Evolutionary conservation across 2,329 filamentous ascomycete species (phyloP).

Genomic region (Colletotrichum graminicola): DNA sequence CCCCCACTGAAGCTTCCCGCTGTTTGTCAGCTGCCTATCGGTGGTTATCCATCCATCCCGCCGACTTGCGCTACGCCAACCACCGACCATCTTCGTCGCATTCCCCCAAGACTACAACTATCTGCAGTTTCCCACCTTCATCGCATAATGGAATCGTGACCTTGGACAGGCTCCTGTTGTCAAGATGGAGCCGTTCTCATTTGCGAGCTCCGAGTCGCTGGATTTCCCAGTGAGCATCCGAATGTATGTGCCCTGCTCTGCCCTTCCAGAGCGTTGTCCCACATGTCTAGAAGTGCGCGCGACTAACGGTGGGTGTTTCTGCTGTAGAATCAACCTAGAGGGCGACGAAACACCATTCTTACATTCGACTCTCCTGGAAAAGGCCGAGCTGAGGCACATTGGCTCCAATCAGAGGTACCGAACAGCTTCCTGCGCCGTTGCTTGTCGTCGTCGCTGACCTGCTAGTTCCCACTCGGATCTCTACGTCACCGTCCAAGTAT

Average conservation of each 20-base stretch:
- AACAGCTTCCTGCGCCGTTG: slow-evolving; percentile 1
- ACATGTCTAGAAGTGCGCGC: background rate
- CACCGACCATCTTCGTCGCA: slow-evolving; percentile 15
- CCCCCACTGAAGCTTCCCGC: slow-evolving; percentile 27
- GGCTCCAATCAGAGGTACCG: slow-evolving; percentile 83
- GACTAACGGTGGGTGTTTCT: slow-evolving; percentile 6
- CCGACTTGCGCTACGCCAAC: slow-evolving; percentile 9
- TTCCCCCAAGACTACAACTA: background rate
- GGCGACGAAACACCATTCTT: slow-evolving; percentile 58
- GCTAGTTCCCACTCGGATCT: slow-evolving; percentile 84
- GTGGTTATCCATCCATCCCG: background rate
- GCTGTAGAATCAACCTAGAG: slow-evolving; percentile 60
- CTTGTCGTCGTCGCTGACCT: slow-evolving; percentile 46
- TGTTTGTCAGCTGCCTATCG: slow-evolving; percentile 30
- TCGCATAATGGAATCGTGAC: slow-evolving; percentile 31
- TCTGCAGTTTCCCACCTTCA: slow-evolving; percentile 5
- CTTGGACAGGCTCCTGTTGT: slow-evolving; percentile 36
- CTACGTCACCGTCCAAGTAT: slow-evolving; percentile 92
- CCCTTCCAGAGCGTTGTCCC: slow-evolving; percentile 6
- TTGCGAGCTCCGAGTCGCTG: slow-evolving; percentile 89
- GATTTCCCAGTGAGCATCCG: slow-evolving; percentile 77
- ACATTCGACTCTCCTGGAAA: slow-evolving; percentile 79
- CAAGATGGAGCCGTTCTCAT: slow-evolving; percentile 93
- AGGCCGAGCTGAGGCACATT: slow-evolving; percentile 85
- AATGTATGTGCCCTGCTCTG: slow-evolving; percentile 62